Percentiles rank a stretch among this genome's conserved stretches.
phyloP scores from a whole-genome alignment of 179 eudicot species.

The Monotropa hypopitys region DNA sequence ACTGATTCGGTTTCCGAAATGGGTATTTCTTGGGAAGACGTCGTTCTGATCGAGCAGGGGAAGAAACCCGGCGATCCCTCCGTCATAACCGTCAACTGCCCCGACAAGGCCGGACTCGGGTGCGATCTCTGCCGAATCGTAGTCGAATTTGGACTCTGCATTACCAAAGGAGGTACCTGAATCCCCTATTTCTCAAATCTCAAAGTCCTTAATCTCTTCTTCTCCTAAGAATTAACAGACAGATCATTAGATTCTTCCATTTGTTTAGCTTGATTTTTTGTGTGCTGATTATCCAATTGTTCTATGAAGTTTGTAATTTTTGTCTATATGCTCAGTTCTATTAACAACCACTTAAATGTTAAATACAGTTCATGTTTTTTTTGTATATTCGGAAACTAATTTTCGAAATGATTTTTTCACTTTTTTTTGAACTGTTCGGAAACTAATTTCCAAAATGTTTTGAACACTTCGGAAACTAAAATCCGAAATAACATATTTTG shows the following conservation, averaged over 20 bases:
- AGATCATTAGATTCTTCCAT: not conserved
- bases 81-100: constrained; percentile 45
- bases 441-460: no score
- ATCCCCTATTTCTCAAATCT: constrained; percentile 1
- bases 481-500: no score
- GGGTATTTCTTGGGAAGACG: constrained; percentile 45
- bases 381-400: no score
- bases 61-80: constrained; percentile 29
- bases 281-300: no score
- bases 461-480: no score
- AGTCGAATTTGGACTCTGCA: constrained; percentile 43
- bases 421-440: no score
- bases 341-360: no score
- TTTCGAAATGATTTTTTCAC: no score
- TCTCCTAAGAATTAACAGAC: not conserved
- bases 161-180: constrained; percentile 25
- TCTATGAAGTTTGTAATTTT: no score
- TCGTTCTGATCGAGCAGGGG: constrained; percentile 31
- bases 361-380: no score
- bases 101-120: constrained; percentile 48
- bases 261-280: not conserved
- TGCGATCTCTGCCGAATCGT: constrained; percentile 40
- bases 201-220: not conserved
- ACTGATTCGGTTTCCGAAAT: constrained; percentile 3
- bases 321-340: no score